Evolutionary conservation across 257 asterid genomes (phyloP).

Genomic region (Eustoma russellianum): DNA sequence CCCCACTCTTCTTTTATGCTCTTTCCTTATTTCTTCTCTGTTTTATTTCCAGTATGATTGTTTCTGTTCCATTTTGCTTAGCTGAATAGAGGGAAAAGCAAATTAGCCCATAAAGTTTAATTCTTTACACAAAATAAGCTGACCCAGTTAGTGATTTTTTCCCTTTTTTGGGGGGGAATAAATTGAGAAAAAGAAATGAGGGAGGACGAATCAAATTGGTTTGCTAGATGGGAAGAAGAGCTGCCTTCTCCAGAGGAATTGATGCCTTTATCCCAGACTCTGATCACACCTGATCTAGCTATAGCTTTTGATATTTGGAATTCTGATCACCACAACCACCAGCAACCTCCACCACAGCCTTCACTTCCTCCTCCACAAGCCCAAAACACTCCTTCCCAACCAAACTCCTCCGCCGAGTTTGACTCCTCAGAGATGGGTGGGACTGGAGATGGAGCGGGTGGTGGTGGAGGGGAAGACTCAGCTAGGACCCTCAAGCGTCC

Average conservation of each 20-base stretch:
- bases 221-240: conserved; percentile 77
- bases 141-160: too few relatives aligned
- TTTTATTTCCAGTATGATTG: too few relatives aligned
- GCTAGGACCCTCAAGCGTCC: conserved; percentile 39
- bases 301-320: conserved; percentile 56
- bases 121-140: too few relatives aligned
- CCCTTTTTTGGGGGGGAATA: background rate
- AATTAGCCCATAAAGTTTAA: too few relatives aligned
- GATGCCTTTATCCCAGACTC: conserved; percentile 68
- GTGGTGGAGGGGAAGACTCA: conserved; percentile 32
- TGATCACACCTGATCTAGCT: conserved; percentile 69
- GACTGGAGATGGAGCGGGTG: conserved; percentile 24
- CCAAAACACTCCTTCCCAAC: conserved; percentile 27
- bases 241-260: conserved; percentile 75
- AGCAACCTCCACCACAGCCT: conserved; percentile 8
- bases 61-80: too few relatives aligned
- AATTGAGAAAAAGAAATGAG: conserved; percentile 30
- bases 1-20: too few relatives aligned
- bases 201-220: conserved; percentile 80
- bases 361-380: conserved; percentile 2
- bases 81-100: too few relatives aligned
- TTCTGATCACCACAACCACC: conserved; percentile 24
- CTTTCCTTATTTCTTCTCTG: too few relatives aligned
- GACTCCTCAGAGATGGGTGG: conserved; percentile 56
- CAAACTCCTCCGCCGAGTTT: conserved; percentile 54